These are phyloP conservation scores for Clonostachys byssicola DNA, from an alignment of 2,329 filamentous ascomycete genomes.

Conservation along the genomic window DNA sequence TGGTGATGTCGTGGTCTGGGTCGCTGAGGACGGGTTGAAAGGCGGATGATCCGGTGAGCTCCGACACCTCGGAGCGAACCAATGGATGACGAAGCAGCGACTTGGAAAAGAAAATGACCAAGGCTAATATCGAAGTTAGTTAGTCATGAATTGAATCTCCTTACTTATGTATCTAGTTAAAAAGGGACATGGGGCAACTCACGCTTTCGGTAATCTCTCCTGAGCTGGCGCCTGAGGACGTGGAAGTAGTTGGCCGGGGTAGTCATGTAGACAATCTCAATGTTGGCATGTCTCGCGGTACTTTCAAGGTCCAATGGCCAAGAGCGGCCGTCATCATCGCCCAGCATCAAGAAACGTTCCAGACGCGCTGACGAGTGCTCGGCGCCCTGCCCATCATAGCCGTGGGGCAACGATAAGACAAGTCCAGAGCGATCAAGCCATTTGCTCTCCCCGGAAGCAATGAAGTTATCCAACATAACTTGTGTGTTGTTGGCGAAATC, in stretches of 20 bases:
- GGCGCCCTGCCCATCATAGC: conserved; percentile 96
- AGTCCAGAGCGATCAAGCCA: conserved; percentile 98
- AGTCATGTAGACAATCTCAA: conserved; percentile 98
- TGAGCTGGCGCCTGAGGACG: conserved; percentile 93
- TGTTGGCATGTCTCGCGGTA: conserved; percentile 99
- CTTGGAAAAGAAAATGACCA: conserved; percentile 98
- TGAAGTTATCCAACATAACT: conserved; percentile 98
- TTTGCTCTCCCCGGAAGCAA: conserved; percentile 95
- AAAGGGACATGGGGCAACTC: conserved; percentile 34
- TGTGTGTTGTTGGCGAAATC: conserved; percentile 99
- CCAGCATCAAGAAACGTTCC: conserved; percentile 95
- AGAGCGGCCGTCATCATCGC: conserved; percentile 93
- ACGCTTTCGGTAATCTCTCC: conserved; percentile 99
- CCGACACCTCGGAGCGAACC: conserved; percentile 82
- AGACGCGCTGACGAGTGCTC: conserved; percentile 97
- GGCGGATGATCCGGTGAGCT: conserved; percentile 82
- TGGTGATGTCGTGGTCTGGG: conserved; percentile 70
- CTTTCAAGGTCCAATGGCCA: conserved; percentile 84
- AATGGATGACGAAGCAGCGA: conserved; percentile 90
- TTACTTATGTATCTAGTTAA: not conserved
- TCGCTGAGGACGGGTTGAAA: conserved; percentile 98
- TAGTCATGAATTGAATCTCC: not conserved
- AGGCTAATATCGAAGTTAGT: conserved; percentile 45
- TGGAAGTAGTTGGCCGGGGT: conserved; percentile 95
- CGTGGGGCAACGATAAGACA: conserved; percentile 93